Percentiles rank a stretch among this genome's conserved stretches.
Conservation (phyloP, 2,329 filamentous ascomycete genomes). For the Colletotrichum godetiae region DNA sequence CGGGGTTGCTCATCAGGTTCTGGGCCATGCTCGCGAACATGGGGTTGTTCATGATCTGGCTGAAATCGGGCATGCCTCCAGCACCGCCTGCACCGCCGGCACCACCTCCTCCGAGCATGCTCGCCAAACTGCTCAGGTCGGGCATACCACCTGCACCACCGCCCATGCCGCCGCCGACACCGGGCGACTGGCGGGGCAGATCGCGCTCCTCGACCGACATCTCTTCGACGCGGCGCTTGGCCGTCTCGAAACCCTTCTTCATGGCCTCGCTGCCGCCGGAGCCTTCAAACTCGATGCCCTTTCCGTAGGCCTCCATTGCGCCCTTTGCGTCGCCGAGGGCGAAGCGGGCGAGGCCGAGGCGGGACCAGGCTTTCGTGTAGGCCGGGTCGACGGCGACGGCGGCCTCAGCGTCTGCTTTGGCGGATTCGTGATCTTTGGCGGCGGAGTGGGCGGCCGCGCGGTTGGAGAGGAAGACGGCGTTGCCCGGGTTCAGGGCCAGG, state of each 20-base stretch:
- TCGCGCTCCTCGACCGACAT: constrained; percentile 68
- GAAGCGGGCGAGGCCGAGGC: constrained; percentile 90
- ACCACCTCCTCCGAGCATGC: constrained; percentile 76
- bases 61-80: constrained; percentile 89
- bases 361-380: constrained; percentile 98
- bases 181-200: constrained; percentile 51
- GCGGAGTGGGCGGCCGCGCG: constrained; percentile 94
- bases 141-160: constrained; percentile 73
- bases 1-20: constrained; percentile 96
- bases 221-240: constrained; percentile 87
- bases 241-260: constrained; percentile 97
- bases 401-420: constrained; percentile 88
- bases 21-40: constrained; percentile 99
- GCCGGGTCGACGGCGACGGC: constrained; percentile 88
- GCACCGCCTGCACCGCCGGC: constrained; percentile 68
- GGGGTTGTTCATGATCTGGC: constrained; percentile 93
- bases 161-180: constrained; percentile 49
- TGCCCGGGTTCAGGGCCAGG: constrained; percentile 81
- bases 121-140: constrained; percentile 75
- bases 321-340: constrained; percentile 91
- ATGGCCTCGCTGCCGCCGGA: constrained; percentile 95
- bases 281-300: constrained; percentile 94
- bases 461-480: constrained; percentile 98
- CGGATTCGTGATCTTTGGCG: constrained; percentile 84
- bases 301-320: constrained; percentile 92